phyloP scores from a whole-genome alignment of 2,329 filamentous ascomycete genomes.

The Aspergillus clavatus region DNA sequence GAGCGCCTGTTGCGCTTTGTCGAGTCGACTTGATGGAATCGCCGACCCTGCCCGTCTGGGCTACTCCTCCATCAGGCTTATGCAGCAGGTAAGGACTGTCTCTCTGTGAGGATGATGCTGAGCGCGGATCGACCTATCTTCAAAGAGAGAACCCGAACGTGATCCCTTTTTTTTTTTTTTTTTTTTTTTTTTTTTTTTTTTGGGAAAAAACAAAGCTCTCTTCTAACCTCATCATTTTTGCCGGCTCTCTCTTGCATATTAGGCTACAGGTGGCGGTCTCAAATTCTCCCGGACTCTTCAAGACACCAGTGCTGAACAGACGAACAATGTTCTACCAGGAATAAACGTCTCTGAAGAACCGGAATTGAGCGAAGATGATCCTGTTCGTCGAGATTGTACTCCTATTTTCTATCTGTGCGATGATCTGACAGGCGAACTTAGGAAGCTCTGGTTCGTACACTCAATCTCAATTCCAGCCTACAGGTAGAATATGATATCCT shows the following conservation, averaged over 20 bases:
- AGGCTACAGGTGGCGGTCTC: slow-evolving; percentile 25
- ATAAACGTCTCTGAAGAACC: slow-evolving; percentile 11
- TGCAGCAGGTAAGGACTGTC: slow-evolving; percentile 29
- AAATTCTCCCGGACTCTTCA: slow-evolving; percentile 27
- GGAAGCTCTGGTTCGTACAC: slow-evolving; percentile 40
- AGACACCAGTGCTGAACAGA: slow-evolving; percentile 3
- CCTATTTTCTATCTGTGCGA: slow-evolving; percentile 5
- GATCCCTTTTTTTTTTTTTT: too few relatives aligned
- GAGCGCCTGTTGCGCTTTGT: slow-evolving; percentile 59
- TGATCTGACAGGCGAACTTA: slow-evolving; percentile 32
- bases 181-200: too few relatives aligned
- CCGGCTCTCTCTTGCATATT: slow-evolving; percentile 11
- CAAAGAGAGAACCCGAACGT: too few relatives aligned
- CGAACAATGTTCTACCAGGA: slow-evolving; percentile 10
- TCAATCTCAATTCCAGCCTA: slow-evolving; percentile 36
- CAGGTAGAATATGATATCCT: slow-evolving; percentile 67
- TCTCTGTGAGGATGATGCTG: too few relatives aligned
- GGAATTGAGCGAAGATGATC: slow-evolving; percentile 25
- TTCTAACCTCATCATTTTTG: slow-evolving; percentile 1
- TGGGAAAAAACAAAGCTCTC: too few relatives aligned
- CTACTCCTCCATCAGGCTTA: slow-evolving; percentile 34
- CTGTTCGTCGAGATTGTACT: slow-evolving; percentile 19
- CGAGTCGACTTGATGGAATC: slow-evolving; percentile 49
- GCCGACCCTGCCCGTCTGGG: slow-evolving; percentile 51
- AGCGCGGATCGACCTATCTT: too few relatives aligned